Evolutionary conservation across 176 grass and related monocot genomes (phyloP).

Genomic region (Oryza longistaminata): DNA sequence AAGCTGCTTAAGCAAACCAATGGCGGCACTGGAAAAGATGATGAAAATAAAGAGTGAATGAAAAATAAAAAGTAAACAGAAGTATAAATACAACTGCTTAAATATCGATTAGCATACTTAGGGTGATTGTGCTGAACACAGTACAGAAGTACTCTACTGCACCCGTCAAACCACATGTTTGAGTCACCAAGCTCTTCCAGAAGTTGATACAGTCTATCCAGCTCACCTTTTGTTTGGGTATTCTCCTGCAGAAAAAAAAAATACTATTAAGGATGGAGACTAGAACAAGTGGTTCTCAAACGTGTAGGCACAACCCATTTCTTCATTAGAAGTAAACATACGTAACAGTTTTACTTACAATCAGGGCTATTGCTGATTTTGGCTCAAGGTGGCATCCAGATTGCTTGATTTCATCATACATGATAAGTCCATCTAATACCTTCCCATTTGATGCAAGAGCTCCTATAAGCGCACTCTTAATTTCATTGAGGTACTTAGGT

Average conservation of each 20-base stretch:
- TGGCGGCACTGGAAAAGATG: conserved; percentile 52
- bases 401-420: conserved; percentile 81
- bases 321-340: conserved; percentile 26
- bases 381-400: conserved; percentile 57
- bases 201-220: conserved; percentile 69
- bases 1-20: conserved; percentile 75
- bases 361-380: conserved; percentile 65
- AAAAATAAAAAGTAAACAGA: conserved; percentile 30
- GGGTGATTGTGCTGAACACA: conserved; percentile 64
- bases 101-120: conserved; percentile 59
- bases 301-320: conserved; percentile 6
- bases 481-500: conserved; percentile 52
- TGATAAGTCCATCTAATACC: conserved; percentile 60
- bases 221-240: conserved; percentile 69
- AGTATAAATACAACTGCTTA: conserved; percentile 39
- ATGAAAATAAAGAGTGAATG: conserved; percentile 33
- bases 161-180: conserved; percentile 74
- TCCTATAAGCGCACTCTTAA: conserved; percentile 66
- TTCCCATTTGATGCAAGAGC: conserved; percentile 75
- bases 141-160: conserved; percentile 71
- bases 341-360: conserved; percentile 57
- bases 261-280: conserved; percentile 31
- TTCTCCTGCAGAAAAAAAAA: conserved; percentile 60
- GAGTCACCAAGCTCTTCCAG: conserved; percentile 69
- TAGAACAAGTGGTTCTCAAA: conserved; percentile 1